Evolutionary conservation across 2,329 filamentous ascomycete genomes (phyloP), one percentile per base, ranked within the genome.

Genomic region (Tolypocladium paradoxum): DNA sequence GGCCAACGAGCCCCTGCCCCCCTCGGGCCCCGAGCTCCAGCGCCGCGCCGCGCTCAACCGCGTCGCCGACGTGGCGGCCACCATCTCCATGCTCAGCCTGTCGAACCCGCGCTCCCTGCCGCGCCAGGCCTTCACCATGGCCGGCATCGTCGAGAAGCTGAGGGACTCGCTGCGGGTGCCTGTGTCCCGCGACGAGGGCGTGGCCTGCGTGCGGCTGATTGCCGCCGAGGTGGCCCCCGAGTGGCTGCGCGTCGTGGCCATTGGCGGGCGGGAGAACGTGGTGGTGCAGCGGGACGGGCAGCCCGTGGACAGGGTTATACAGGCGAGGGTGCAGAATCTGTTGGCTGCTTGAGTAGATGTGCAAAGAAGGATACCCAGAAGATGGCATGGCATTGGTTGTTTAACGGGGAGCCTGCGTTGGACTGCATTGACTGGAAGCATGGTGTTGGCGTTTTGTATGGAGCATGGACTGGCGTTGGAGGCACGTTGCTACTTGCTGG

Each of bases 31-130:
- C 0, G 76, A 83, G 59, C 70, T 87, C 3, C 72, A 79, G 56
- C 83, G 84, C 14, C 77, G 76, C 16, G 79, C 82, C 4, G 87
- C 87, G 0, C 72, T 88, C 27, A 81, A 85, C 60, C 79, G 85
- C 11, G 79, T 83, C 0, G 74, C 77, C n/a, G 86, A 90, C 60
- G 78, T 90, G 11, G 77, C 82, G 2, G 77, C 82, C 6, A 81
- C 88, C 6, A 70, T 91, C 35, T 77, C 76, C n/a, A 81, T 87
- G 73, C 74, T 90, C 56, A 78, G 77, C 63, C 74, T 79, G 45
- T 74, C 73, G n/a, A 76, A 69, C 37, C 69, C 71, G 8, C 60
- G 65, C 46, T 72, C 70, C 33, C 75, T 81, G 61, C 77, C 74
- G 5, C 73, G 82, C 11, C 73, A 87, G 56, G 80, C 84, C 1